Evolutionary conservation across 805 yeast genomes (phyloP).

Genomic region (Hanseniaspora meyeri): DNA sequence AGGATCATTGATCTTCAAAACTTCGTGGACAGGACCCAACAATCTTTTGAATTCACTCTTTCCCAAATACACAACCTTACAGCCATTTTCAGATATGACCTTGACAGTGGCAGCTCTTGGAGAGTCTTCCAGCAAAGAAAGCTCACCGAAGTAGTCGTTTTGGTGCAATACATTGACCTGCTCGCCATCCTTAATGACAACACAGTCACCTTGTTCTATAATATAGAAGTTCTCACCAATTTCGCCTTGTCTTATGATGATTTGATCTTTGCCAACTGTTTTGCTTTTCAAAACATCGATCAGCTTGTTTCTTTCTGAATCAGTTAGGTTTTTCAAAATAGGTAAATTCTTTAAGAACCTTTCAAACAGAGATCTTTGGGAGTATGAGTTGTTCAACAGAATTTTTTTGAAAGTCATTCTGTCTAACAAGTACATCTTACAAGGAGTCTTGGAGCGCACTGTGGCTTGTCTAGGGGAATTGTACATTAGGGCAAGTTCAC

Average conservation of each 20-base stretch:
- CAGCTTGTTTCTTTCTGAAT: conserved; percentile 75
- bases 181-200: conserved; percentile 47
- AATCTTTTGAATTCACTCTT: conserved; percentile 88
- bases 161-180: conserved; percentile 43
- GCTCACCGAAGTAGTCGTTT: conserved; percentile 95
- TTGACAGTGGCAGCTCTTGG: conserved; percentile 91
- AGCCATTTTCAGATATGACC: conserved; percentile 43
- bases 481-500: conserved; percentile 94
- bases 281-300: conserved; percentile 90
- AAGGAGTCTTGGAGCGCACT: conserved; percentile 57
- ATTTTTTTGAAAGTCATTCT: conserved; percentile 86
- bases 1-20: conserved; percentile 77
- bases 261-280: conserved; percentile 54
- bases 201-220: conserved; percentile 72
- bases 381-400: conserved; percentile 77
- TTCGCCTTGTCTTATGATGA: conserved; percentile 78
- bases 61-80: conserved; percentile 84
- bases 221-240: conserved; percentile 63
- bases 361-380: conserved; percentile 83
- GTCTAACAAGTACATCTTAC: conserved; percentile 84
- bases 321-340: conserved; percentile 56
- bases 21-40: conserved; percentile 87
- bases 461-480: conserved; percentile 97
- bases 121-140: conserved; percentile 77
- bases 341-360: conserved; percentile 78